Evolutionary conservation across 495 filamentous ascomycete species (phyloP).

Genomic region (Beverwykella pulmonaria): DNA sequence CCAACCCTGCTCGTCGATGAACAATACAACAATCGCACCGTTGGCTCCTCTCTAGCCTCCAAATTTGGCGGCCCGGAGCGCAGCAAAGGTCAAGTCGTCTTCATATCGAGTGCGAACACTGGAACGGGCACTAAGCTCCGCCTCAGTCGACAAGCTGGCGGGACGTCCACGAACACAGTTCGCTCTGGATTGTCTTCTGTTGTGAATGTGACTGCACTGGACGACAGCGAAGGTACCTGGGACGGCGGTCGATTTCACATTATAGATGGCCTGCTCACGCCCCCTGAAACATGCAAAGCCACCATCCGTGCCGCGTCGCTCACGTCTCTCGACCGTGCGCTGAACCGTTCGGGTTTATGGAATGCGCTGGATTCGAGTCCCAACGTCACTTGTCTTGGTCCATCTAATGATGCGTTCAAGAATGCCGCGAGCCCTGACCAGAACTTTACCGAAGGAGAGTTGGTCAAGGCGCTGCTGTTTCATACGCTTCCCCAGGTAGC

Average conservation of each 20-base stretch:
- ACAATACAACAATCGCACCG: slow-evolving; percentile 25
- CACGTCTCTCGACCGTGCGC: slow-evolving; percentile 31
- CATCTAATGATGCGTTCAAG: slow-evolving; percentile 40
- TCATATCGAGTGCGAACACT: slow-evolving; percentile 9
- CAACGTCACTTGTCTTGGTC: slow-evolving; percentile 46
- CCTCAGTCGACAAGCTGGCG: slow-evolving; percentile 2
- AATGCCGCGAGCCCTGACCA: slow-evolving; percentile 40
- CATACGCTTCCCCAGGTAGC: slow-evolving; percentile 40
- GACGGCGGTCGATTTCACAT: slow-evolving; percentile 25
- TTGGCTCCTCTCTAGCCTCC: not conserved
- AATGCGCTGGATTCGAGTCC: slow-evolving; percentile 30
- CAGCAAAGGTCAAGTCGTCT: slow-evolving; percentile 24
- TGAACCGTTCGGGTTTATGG: slow-evolving; percentile 35
- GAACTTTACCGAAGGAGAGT: slow-evolving; percentile 24
- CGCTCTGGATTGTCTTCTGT: slow-evolving; percentile 20
- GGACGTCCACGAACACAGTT: not conserved
- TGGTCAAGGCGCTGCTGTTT: slow-evolving; percentile 30
- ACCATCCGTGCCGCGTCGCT: slow-evolving; percentile 36
- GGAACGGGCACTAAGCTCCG: not conserved
- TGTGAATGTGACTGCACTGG: slow-evolving; percentile 16
- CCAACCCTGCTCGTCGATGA: slow-evolving; percentile 12
- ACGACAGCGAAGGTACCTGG: slow-evolving; percentile 1
- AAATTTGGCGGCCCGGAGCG: slow-evolving; percentile 15
- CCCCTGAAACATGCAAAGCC: slow-evolving; percentile 34
- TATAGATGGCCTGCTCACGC: slow-evolving; percentile 35